Percentiles rank a stretch among this genome's conserved stretches.
phyloP scores from a whole-genome alignment of 768 basidiomycete genomes.

The Termitomyces sp. region DNA sequence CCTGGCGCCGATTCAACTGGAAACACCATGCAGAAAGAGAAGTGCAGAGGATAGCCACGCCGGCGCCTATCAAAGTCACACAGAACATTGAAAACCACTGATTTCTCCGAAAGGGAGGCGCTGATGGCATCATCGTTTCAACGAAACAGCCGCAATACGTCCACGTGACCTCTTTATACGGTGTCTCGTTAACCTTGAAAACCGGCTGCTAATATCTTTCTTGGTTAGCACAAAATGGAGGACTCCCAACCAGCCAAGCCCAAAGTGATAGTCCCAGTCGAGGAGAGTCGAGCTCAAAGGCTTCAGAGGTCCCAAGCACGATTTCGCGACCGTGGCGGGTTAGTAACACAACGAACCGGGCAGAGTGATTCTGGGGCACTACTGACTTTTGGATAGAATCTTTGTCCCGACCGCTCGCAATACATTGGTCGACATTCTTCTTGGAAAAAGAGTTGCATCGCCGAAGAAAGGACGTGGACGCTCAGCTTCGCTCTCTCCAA shows the following conservation, averaged over 20 bases:
- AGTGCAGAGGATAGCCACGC: background rate
- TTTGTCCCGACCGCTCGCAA: conserved; percentile 17
- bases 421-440: conserved; percentile 18
- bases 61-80: background rate
- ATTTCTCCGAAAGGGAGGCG: background rate
- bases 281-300: conserved; percentile 58
- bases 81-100: background rate
- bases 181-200: no score
- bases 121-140: background rate
- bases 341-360: conserved; percentile 16
- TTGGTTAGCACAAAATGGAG: conserved; percentile 2
- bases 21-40: background rate
- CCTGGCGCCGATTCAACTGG: no score
- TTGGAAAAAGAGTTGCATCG: conserved; percentile 29
- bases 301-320: conserved; percentile 59
- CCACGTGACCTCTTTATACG: background rate
- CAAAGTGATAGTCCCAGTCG: conserved; percentile 24
- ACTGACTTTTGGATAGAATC: conserved; percentile 6
- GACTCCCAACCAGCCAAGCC: background rate
- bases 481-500: conserved; percentile 27
- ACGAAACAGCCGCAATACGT: background rate
- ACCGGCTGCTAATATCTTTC: background rate
- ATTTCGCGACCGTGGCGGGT: conserved; percentile 68
- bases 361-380: background rate
- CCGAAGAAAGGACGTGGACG: conserved; percentile 30